These are phyloP conservation scores for Parastagonospora avenae DNA, from an alignment of 2,329 filamentous ascomycete species.

Conservation along the genomic window DNA sequence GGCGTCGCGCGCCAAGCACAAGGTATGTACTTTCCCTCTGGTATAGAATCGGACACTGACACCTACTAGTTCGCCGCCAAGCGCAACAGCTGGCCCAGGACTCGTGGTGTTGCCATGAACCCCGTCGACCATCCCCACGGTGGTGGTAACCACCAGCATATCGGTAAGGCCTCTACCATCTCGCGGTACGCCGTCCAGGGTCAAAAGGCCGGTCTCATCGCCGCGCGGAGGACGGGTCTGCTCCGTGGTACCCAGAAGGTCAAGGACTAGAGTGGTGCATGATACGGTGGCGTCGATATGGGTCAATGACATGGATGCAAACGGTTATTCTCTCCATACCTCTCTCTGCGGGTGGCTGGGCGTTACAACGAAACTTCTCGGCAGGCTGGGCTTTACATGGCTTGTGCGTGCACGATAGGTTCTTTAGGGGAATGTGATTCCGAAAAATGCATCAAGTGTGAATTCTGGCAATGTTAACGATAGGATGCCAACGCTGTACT, in stretches of 20 bases:
- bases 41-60: constrained; percentile 6
- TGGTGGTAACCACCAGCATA: constrained; percentile 99
- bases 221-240: constrained; percentile 98
- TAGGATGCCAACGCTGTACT: too few species aligned
- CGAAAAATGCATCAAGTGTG: constrained; percentile 44
- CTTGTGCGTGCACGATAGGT: constrained; percentile 44
- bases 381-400: constrained; percentile 39
- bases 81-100: constrained; percentile 99
- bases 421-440: constrained; percentile 46
- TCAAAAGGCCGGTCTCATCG: constrained; percentile 99
- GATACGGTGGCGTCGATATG: constrained; percentile 33
- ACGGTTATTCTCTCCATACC: constrained; percentile 46
- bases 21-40: constrained; percentile 49
- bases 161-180: constrained; percentile 99
- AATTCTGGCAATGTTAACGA: constrained; percentile 31
- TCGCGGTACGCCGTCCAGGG: constrained; percentile 95
- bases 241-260: constrained; percentile 99
- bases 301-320: constrained; percentile 38
- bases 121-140: constrained; percentile 88
- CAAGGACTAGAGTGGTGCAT: constrained; percentile 70
- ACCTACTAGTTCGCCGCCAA: constrained; percentile 83
- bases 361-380: constrained; percentile 45
- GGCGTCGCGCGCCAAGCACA: constrained; percentile 99
- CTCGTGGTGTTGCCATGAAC: constrained; percentile 99
- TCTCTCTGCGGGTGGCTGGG: constrained; percentile 45